Evolutionary conservation across 768 basidiomycete species (phyloP), one percentile per base, ranked within the genome.

Genomic region (Podaxis sp.): DNA sequence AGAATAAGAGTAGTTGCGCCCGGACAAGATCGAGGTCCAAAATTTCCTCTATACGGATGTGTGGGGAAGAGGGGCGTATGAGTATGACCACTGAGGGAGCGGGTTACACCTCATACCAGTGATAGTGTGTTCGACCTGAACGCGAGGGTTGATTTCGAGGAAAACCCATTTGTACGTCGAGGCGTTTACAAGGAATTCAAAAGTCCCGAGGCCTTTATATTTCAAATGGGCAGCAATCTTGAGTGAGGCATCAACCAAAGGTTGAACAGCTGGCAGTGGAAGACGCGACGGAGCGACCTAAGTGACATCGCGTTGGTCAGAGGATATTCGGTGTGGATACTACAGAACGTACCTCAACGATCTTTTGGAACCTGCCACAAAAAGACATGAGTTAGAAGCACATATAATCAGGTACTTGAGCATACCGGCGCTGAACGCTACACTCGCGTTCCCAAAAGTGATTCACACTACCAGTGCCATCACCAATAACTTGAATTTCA

Each of bases 401-500:
- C 40, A 11, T 8, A 28, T 19, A 11, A 11, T 30, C 9, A 40
- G 30, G 1, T 8, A 5, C 58, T 3, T 9, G 48, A 46, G 19
- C 67, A 36, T 87, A 92, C 70, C 93, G 81, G 67, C 94, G 80
- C 74, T 96, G 94, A 2, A 96, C 91, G 52, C 93, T 95, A 71
- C 94, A 96, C 73, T 96, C 94, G 67, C 94, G 87, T 75, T 95
- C 94, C 73, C 94, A 95, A 51, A 95, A 80, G 73, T 95, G 93
- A 52, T 90, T 88, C 24, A 88, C 87, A 74, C 88, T 88, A 33
- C 93, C 93, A 40, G 82, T 71, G 2, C 81, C 84, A 71, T 95
- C 94, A 13, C 90, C 94, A 52, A 96, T 79, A 49, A 95, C 77
- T 73, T 95, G 93, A 28, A 93, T 88, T 74, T 95, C 94, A 61